Conservation (phyloP, 2,329 filamentous ascomycete genomes). For the Sarocladium kiliense region DNA sequence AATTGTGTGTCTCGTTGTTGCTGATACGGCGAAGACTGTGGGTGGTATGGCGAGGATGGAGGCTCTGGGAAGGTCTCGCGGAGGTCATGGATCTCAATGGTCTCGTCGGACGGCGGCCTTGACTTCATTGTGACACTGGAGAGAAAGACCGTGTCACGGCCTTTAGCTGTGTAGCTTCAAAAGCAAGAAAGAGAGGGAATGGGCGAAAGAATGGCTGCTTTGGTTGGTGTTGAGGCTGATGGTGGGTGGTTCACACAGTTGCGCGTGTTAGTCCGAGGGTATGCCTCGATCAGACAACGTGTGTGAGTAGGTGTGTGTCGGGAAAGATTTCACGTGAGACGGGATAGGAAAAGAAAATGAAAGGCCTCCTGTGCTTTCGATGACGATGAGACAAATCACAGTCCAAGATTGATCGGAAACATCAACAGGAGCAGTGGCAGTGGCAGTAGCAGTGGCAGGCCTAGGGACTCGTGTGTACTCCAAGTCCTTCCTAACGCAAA, state of each 20-base stretch:
- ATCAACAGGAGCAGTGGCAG: constrained; percentile 1
- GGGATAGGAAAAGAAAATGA: not conserved
- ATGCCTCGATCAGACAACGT: not conserved
- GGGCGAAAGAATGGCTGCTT: not conserved
- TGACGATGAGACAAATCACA: constrained; percentile 9
- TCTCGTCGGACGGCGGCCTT: constrained; percentile 7
- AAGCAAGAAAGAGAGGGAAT: not conserved
- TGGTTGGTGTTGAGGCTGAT: not conserved
- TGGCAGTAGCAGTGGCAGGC: not conserved
- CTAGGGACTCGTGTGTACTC: too few species aligned
- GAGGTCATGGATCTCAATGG: constrained; percentile 8
- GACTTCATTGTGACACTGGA: constrained; percentile 1
- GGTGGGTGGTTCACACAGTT: not conserved
- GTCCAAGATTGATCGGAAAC: not conserved
- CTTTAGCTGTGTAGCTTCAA: not conserved
- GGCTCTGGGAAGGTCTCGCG: constrained; percentile 6
- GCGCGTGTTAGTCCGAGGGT: not conserved
- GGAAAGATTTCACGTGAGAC: constrained; percentile 1
- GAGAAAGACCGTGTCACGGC: not conserved
- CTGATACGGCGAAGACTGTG: not conserved
- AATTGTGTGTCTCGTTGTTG: not conserved
- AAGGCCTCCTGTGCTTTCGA: not conserved
- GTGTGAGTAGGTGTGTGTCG: not conserved
- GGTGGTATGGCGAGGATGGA: not conserved
- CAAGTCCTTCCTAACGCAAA: too few species aligned